Conservation (phyloP, 192 early-diverging fungal genomes). For the Rhizophagus prolifer region DNA sequence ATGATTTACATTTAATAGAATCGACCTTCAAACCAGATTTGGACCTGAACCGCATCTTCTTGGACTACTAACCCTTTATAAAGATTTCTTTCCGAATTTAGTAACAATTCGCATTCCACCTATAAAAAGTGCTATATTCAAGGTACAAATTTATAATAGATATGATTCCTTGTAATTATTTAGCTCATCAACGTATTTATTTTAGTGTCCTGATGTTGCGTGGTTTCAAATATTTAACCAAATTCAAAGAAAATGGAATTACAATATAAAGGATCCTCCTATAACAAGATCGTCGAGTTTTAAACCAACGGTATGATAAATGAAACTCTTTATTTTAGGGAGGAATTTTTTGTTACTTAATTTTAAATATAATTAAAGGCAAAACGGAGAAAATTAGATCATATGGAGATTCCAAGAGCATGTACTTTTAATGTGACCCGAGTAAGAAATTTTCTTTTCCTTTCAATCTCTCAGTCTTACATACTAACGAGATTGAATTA, state of each 20-base stretch:
- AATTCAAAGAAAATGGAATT: constrained; percentile 43
- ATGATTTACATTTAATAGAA: constrained; percentile 25
- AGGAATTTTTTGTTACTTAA: not conserved
- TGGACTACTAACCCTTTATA: constrained; percentile 50
- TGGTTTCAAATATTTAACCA: constrained; percentile 30
- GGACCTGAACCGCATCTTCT: constrained; percentile 43
- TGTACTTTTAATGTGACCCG: constrained; percentile 34
- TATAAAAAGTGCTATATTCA: constrained; percentile 40
- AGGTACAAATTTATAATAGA: not conserved
- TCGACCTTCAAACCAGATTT: constrained; percentile 37
- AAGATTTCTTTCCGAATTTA: constrained; percentile 46
- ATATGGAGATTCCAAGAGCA: constrained; percentile 36
- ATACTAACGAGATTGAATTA: not conserved
- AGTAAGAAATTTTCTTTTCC: constrained; percentile 17
- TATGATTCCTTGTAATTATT: not conserved
- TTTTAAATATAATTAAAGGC: constrained; percentile 17
- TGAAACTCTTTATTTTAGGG: not conserved
- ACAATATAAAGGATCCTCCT: not conserved
- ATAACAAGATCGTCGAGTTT: constrained; percentile 1
- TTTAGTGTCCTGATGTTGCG: constrained; percentile 42
- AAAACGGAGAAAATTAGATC: constrained; percentile 44
- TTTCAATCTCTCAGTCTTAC: not conserved
- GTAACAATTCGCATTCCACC: constrained; percentile 36
- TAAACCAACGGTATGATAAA: constrained; percentile 14
- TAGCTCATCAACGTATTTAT: not conserved